Evolutionary conservation across 2,329 filamentous ascomycete species (phyloP).

Genomic region (Ceratocystis ficicola): DNA sequence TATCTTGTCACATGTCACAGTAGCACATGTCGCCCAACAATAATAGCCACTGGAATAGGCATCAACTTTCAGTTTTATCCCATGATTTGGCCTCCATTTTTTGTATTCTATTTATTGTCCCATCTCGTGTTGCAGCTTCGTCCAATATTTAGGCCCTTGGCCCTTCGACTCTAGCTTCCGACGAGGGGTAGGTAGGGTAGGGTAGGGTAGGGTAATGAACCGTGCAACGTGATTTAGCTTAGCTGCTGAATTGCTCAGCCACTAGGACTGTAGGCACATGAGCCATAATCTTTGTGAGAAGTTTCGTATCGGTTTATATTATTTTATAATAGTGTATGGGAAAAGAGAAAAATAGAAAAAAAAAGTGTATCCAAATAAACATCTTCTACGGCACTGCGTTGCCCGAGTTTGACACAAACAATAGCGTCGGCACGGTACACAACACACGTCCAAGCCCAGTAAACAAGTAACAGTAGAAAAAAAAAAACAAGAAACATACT

Average conservation of each 20-base stretch:
- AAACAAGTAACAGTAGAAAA: background rate
- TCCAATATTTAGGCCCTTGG: background rate
- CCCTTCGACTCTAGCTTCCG: conserved; percentile 4
- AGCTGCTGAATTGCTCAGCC: background rate
- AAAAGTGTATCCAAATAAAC: background rate
- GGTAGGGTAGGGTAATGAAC: background rate
- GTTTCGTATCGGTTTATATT: background rate
- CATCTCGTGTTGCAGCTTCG: background rate
- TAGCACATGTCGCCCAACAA: background rate
- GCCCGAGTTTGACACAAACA: background rate
- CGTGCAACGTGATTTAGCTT: conserved; percentile 4
- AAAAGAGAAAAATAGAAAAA: too few relatives aligned
- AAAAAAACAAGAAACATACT: background rate
- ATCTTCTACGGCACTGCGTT: background rate
- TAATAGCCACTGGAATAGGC: background rate
- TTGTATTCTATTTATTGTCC: background rate
- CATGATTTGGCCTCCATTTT: background rate
- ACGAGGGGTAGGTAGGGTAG: background rate
- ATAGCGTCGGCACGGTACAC: background rate
- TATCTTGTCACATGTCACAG: background rate
- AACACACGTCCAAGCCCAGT: background rate
- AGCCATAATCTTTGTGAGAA: background rate
- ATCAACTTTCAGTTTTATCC: background rate
- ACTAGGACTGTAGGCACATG: background rate
- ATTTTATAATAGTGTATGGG: too few relatives aligned